These are phyloP conservation scores for Pseudonectria buxi DNA, from an alignment of 2,329 filamentous ascomycete genomes.

Conservation along the genomic window DNA sequence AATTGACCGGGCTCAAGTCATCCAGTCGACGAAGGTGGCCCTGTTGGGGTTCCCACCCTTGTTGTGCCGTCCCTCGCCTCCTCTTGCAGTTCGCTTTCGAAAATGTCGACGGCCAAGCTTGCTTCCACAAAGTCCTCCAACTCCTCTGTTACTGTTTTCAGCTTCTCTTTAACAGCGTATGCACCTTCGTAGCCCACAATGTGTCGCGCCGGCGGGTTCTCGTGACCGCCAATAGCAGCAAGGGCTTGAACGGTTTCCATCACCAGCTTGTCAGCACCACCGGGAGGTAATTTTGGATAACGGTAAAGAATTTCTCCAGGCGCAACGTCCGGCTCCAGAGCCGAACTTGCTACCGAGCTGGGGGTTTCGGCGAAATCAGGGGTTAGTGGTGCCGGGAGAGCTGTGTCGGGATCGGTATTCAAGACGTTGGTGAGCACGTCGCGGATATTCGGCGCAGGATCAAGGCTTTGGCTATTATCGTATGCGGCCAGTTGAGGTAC, in stretches of 20 bases:
- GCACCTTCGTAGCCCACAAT: slow-evolving; percentile 90
- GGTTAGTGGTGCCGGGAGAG: slow-evolving; percentile 27
- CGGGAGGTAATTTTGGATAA: slow-evolving; percentile 65
- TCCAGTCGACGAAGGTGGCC: slow-evolving; percentile 14
- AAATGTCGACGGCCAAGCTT: slow-evolving; percentile 76
- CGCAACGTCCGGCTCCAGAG: slow-evolving; percentile 27
- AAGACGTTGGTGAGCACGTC: slow-evolving; percentile 77
- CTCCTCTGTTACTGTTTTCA: slow-evolving; percentile 94
- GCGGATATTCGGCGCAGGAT: slow-evolving; percentile 69
- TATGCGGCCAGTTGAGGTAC: slow-evolving; percentile 65
- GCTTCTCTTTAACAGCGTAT: slow-evolving; percentile 83
- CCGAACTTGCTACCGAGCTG: slow-evolving; percentile 24
- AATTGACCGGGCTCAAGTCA: neutral
- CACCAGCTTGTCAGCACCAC: slow-evolving; percentile 66
- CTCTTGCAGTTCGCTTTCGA: slow-evolving; percentile 47
- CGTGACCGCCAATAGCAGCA: slow-evolving; percentile 86
- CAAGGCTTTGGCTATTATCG: slow-evolving; percentile 20
- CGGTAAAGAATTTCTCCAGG: slow-evolving; percentile 51
- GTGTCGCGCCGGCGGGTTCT: slow-evolving; percentile 89
- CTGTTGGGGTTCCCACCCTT: slow-evolving; percentile 19
- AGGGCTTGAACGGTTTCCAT: slow-evolving; percentile 87
- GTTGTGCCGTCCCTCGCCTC: slow-evolving; percentile 41
- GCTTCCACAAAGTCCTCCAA: slow-evolving; percentile 93
- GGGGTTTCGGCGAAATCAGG: slow-evolving; percentile 23
- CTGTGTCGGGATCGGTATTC: slow-evolving; percentile 66